These are phyloP conservation scores for Pythium folliculosum DNA, from an alignment of 352 stramenopile species.

Conservation along the genomic window DNA sequence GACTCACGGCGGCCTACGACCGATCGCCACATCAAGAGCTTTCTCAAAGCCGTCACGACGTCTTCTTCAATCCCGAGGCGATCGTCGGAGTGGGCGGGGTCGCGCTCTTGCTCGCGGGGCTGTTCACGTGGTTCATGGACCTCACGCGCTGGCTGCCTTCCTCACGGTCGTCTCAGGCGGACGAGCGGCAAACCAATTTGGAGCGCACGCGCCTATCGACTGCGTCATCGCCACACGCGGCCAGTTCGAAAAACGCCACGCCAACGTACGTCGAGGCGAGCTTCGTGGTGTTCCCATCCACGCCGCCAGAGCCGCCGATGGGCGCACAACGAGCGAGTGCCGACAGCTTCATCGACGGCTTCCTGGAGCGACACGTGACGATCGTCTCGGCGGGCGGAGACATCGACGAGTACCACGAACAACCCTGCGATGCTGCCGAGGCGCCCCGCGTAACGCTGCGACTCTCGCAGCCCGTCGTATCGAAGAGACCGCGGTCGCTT, in stretches of 20 bases:
- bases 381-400: background rate
- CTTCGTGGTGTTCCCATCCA: constrained; percentile 6
- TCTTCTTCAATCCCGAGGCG: constrained; percentile 26
- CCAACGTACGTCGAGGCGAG: background rate
- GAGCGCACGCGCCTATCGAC: constrained; percentile 3
- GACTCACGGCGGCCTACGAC: constrained; percentile 48
- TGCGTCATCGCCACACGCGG: background rate
- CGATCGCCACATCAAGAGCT: constrained; percentile 37
- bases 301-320: background rate
- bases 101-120: constrained; percentile 30
- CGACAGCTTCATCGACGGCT: background rate
- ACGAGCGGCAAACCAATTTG: background rate
- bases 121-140: constrained; percentile 25
- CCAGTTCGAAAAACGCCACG: background rate
- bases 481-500: constrained; percentile 10
- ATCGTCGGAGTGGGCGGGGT: constrained; percentile 22
- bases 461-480: constrained; percentile 14
- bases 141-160: background rate
- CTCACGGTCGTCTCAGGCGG: background rate
- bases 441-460: no score
- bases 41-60: constrained; percentile 37
- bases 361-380: background rate
- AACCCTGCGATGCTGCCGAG: background rate
- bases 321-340: background rate
- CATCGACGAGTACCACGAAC: background rate